Evolutionary conservation across 2,329 filamentous ascomycete species (phyloP).

Genomic region (Aureobasidium sp.): DNA sequence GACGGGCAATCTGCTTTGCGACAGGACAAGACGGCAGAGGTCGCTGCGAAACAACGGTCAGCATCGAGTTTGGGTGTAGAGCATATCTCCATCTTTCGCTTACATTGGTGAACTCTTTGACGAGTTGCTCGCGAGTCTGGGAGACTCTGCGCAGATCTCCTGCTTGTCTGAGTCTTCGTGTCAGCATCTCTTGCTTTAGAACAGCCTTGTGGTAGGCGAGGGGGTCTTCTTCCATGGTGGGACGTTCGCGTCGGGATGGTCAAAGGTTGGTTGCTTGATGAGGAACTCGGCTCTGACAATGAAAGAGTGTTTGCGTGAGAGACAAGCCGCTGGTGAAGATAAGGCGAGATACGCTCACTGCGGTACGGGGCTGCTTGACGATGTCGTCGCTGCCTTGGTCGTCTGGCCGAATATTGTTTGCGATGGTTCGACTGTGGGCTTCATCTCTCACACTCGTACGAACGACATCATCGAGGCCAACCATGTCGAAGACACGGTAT

Average conservation of each 20-base stretch:
- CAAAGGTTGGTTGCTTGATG: background rate
- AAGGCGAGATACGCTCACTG: background rate
- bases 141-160: background rate
- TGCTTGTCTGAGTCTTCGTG: background rate
- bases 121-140: background rate
- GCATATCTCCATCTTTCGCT: background rate
- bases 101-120: background rate
- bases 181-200: background rate
- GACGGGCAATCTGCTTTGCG: background rate
- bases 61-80: background rate
- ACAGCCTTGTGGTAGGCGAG: background rate
- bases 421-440: background rate
- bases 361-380: background rate
- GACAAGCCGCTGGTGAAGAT: background rate
- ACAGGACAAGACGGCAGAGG: background rate
- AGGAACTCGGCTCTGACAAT: background rate
- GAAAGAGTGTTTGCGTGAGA: background rate
- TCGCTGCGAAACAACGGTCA: background rate
- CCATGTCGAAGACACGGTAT: background rate
- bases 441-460: background rate
- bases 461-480: background rate
- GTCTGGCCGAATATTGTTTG: background rate
- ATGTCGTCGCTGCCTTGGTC: background rate
- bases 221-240: background rate
- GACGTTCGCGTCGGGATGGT: background rate